A percentile compares a stretch with the other conserved stretches of the same genome.
These are phyloP conservation scores for Macrolepiota dolichaula DNA, from an alignment of 768 basidiomycete species.

Conservation along the genomic window DNA sequence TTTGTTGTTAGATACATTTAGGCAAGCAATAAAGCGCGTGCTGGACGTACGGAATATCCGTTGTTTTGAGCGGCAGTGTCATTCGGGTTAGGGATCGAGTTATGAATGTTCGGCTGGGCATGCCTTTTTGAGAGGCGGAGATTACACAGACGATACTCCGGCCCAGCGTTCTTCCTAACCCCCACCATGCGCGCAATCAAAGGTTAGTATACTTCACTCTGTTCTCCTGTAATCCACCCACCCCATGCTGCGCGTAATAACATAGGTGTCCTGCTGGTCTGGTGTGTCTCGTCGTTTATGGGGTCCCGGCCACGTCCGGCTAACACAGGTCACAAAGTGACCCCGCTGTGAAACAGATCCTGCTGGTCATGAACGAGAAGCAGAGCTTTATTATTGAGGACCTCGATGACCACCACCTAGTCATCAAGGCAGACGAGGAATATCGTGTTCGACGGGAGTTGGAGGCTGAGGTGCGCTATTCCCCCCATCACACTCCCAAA, in stretches of 20 bases:
- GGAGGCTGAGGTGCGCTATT: conserved; percentile 63
- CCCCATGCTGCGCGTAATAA: background rate
- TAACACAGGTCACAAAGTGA: conserved; percentile 45
- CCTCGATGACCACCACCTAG: conserved; percentile 77
- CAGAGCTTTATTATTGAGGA: conserved; percentile 84
- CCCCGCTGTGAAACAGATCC: conserved; percentile 85
- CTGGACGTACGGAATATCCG: conserved; percentile 2
- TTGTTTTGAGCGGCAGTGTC: background rate
- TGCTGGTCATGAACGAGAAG: conserved; percentile 79
- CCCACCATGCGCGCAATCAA: conserved; percentile 59
- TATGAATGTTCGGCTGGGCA: conserved; percentile 13
- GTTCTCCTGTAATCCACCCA: background rate
- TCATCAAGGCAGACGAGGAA: conserved; percentile 82
- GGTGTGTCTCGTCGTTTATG: conserved; percentile 36
- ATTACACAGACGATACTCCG: background rate
- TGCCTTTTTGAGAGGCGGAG: background rate
- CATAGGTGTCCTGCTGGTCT: conserved; percentile 65
- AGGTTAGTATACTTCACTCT: conserved; percentile 33
- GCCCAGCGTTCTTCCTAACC: background rate
- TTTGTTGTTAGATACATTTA: background rate
- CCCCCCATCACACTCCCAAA: background rate
- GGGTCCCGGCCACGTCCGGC: background rate
- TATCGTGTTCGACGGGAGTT: conserved; percentile 68
- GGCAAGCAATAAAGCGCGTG: background rate
- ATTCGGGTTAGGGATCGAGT: conserved; percentile 6